phyloP scores from a whole-genome alignment of 2,329 filamentous ascomycete genomes.

The Talaromyces sp. region DNA sequence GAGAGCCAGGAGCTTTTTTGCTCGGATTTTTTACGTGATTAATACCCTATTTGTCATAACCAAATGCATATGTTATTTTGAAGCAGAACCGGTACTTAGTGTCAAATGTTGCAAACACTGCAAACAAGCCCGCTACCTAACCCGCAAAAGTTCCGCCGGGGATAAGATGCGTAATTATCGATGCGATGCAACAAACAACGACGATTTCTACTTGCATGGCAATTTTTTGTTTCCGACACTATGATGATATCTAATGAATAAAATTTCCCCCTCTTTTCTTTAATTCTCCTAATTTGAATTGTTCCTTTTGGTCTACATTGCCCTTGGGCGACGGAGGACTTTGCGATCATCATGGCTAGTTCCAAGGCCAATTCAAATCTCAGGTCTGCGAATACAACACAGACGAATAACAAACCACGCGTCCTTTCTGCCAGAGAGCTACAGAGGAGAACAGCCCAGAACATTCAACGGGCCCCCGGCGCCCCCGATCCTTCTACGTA shows the following conservation, averaged over 20 bases:
- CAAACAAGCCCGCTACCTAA: slow-evolving; percentile 14
- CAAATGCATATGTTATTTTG: background rate
- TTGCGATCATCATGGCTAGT: slow-evolving; percentile 2
- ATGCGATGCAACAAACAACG: background rate
- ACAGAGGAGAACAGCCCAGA: slow-evolving; percentile 11
- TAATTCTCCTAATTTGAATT: background rate
- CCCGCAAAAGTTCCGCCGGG: slow-evolving; percentile 6
- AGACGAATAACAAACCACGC: slow-evolving; percentile 10
- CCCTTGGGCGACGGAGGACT: background rate
- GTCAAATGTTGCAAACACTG: slow-evolving; percentile 14
- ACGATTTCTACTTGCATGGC: background rate
- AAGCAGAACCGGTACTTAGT: background rate
- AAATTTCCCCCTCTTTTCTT: background rate
- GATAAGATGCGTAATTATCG: slow-evolving; percentile 1
- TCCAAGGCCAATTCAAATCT: slow-evolving; percentile 8
- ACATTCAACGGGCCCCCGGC: background rate
- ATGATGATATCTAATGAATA: background rate
- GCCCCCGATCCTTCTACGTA: slow-evolving; percentile 1
- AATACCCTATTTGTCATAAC: background rate
- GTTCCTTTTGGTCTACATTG: background rate
- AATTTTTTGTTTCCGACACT: background rate
- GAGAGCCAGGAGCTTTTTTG: background rate
- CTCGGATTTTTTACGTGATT: background rate
- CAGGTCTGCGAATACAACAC: background rate
- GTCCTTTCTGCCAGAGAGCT: slow-evolving; percentile 18